Percentiles rank a stretch among this genome's conserved stretches.
Conservation (phyloP, 2,329 filamentous ascomycete species). For the Ophiostoma perfectum region DNA sequence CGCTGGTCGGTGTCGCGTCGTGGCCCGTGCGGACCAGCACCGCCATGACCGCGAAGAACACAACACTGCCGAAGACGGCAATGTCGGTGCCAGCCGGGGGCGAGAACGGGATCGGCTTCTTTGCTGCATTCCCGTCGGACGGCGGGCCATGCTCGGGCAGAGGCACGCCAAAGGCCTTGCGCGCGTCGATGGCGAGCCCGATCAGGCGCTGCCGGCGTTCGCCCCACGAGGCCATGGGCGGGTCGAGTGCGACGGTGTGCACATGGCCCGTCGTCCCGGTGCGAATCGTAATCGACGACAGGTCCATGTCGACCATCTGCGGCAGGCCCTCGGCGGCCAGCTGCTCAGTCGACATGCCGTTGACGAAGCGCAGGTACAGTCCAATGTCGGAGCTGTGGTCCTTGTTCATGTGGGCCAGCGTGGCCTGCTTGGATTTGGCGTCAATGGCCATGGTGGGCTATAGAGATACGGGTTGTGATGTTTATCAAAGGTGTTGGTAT, state of each 20-base stretch:
- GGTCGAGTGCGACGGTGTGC: conserved; percentile 56
- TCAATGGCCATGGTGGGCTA: conserved; percentile 22
- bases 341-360: conserved; percentile 43
- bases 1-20: conserved; percentile 47
- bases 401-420: conserved; percentile 80
- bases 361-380: conserved; percentile 72
- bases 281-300: conserved; percentile 56
- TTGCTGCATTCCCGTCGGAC: conserved; percentile 33
- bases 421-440: conserved; percentile 29
- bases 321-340: conserved; percentile 37
- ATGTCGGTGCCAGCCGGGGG: conserved; percentile 41
- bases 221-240: conserved; percentile 61
- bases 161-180: conserved; percentile 56
- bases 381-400: conserved; percentile 71
- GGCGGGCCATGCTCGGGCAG: conserved; percentile 35
- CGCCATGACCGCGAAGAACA: conserved; percentile 50
- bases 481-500: not conserved
- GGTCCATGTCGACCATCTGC: conserved; percentile 59
- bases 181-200: conserved; percentile 58
- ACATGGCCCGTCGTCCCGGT: conserved; percentile 44
- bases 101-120: conserved; percentile 33
- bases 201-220: conserved; percentile 68
- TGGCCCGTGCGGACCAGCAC: conserved; percentile 41
- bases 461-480: not conserved
- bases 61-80: conserved; percentile 48